Percentiles rank a stretch among this genome's conserved stretches.
Conservation (phyloP, 1,139 yeast species). For the Candida mesenterica region DNA sequence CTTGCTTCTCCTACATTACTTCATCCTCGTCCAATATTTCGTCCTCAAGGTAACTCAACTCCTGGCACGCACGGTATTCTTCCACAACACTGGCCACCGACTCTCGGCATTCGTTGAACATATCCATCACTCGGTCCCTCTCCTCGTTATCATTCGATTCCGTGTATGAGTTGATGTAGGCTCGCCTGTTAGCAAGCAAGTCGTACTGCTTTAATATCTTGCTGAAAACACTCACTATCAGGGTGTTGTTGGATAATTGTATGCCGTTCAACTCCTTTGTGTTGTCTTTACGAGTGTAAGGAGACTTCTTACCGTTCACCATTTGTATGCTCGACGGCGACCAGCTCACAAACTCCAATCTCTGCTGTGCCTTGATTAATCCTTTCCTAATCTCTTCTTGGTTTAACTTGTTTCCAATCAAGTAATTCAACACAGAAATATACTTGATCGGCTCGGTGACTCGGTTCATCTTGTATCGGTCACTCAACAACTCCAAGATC, state of each 20-base stretch:
- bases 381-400: conserved; percentile 81
- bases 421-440: conserved; percentile 69
- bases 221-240: conserved; percentile 62
- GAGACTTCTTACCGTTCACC: conserved; percentile 74
- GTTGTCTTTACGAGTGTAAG: conserved; percentile 32
- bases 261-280: conserved; percentile 24
- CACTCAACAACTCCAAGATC: conserved; percentile 76
- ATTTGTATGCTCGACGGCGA: conserved; percentile 78
- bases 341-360: conserved; percentile 85
- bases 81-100: conserved; percentile 65
- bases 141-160: conserved; percentile 49
- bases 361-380: conserved; percentile 68
- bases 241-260: conserved; percentile 76
- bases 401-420: conserved; percentile 66
- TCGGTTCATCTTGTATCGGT: conserved; percentile 73
- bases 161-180: conserved; percentile 79
- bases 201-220: conserved; percentile 78
- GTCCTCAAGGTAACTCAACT: conserved; percentile 53
- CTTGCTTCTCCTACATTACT: conserved; percentile 8
- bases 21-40: conserved; percentile 23
- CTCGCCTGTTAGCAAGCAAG: conserved; percentile 72
- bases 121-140: conserved; percentile 54
- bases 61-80: conserved; percentile 67
- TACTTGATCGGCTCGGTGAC: conserved; percentile 47
- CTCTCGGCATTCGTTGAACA: conserved; percentile 79